Conservation (phyloP, 1,284 basidiomycete genomes). For the Pseudozyma tsukubaensis region DNA sequence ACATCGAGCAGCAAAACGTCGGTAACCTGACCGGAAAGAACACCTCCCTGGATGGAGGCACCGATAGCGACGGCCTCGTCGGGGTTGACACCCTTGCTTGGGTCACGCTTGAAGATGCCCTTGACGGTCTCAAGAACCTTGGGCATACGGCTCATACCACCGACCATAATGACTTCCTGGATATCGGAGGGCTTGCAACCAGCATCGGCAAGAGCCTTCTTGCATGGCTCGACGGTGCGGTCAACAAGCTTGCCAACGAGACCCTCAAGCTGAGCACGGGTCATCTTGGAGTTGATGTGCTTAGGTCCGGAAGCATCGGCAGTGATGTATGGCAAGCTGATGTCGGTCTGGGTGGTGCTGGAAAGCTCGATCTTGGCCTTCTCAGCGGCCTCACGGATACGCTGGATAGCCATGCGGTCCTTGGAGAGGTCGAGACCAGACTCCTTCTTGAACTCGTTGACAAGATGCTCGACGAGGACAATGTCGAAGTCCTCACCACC, state of each 20-base stretch:
- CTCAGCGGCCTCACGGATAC: conserved; percentile 97
- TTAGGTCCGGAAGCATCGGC: conserved; percentile 32
- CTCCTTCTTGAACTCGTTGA: conserved; percentile 95
- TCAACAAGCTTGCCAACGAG: conserved; percentile 85
- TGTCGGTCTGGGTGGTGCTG: conserved; percentile 70
- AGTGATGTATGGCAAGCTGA: conserved; percentile 89
- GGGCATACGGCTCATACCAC: conserved; percentile 98
- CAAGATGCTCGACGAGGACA: conserved; percentile 85
- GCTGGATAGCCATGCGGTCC: conserved; percentile 98
- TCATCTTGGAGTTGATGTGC: conserved; percentile 67
- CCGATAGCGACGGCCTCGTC: conserved; percentile 94
- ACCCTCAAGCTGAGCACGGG: conserved; percentile 82
- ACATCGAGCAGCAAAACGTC: conserved; percentile 96
- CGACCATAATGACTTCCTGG: conserved; percentile 96
- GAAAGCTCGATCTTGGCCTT: conserved; percentile 99
- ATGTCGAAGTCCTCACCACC: conserved; percentile 99
- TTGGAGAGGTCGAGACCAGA: conserved; percentile 81
- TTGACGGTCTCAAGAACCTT: conserved; percentile 93
- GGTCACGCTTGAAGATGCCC: conserved; percentile 90
- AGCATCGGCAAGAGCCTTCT: conserved; percentile 92
- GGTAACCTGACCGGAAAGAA: conserved; percentile 93
- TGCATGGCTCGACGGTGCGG: conserved; percentile 94
- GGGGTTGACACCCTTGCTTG: conserved; percentile 97
- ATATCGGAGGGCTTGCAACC: conserved; percentile 91
- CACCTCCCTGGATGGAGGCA: conserved; percentile 93